Evolutionary conservation across 129 eudicot species (phyloP), one percentile per base, ranked within the genome.

Genomic region (Pittosporum tobira): DNA sequence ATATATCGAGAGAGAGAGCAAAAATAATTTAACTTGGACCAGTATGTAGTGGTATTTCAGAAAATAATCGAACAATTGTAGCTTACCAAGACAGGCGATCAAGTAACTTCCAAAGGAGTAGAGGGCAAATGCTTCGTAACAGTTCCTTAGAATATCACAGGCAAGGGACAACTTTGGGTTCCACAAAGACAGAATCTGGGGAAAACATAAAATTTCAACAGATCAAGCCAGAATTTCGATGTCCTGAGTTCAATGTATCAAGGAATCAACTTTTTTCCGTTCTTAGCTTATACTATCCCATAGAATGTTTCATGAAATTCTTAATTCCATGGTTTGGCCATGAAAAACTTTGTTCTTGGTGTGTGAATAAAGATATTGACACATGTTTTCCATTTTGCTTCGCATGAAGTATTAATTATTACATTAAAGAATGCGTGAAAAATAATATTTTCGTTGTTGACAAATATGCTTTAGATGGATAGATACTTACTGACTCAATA

Each of bases 91-190:
- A 71, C 94, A 84, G 48, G 96, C 96, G 75, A 91, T 74, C 67
- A 91, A 67, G 81, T 91, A 91, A 81, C 99, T 91, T 22, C 96
- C 99, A 56, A 91, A 91, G 7, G 96, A 78, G 68, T 91, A 91
- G 4, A 87, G 76, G 11, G 96, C 99, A 78, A 82, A 83, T 46
- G 96, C 90, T 77, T 91, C 99, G n/a, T 91, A 91, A 76, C 99
- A 86, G 60, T 84, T 91, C 65, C 99, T 76, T 45, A 87, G 68
- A 14, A 91, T 83, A 71, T 91, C 99, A 68, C 94, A 84, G 30
- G 84, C 96, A 44, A 86, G 81, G 46, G 94, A 82, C 14, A 84
- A 70, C 62, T 40, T 71, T 16, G 96, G 79, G 16, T 86, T 72
- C 81, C 82, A 72, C 72, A 91, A 77, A 23, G 96, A 91, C 47